Evolutionary conservation across 1,284 basidiomycete genomes (phyloP).

Genomic region (Cryptococcus sp.): DNA sequence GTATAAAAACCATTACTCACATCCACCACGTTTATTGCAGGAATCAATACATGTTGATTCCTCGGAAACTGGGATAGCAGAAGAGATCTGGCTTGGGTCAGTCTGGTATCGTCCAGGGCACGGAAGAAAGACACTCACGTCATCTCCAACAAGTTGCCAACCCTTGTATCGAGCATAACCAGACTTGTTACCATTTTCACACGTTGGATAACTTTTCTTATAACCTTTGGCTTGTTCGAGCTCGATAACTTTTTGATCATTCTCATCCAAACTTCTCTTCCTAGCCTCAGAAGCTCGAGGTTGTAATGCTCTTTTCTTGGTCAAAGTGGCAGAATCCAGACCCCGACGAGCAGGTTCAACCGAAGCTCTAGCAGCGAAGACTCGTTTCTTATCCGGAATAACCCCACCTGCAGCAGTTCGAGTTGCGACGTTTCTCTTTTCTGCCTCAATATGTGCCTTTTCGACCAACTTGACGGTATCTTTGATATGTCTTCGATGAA

Average conservation of each 20-base stretch:
- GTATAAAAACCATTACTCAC: not conserved
- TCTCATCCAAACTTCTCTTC: not conserved
- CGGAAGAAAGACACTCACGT: slow-evolving; percentile 12
- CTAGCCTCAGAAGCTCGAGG: not conserved
- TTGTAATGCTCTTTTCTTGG: not conserved
- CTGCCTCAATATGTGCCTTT: not conserved
- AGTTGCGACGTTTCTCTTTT: not conserved
- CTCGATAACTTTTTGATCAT: not conserved
- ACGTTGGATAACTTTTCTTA: slow-evolving; percentile 9
- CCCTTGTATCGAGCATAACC: slow-evolving; percentile 22
- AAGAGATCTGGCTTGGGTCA: not conserved
- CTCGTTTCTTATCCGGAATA: not conserved
- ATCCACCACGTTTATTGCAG: slow-evolving; percentile 4
- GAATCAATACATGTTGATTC: slow-evolving; percentile 15
- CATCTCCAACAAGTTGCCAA: slow-evolving; percentile 22
- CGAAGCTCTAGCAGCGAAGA: not conserved
- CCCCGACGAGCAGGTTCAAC: not conserved
- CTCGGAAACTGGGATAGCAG: slow-evolving; percentile 14
- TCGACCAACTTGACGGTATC: slow-evolving; percentile 7
- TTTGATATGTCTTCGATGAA: slow-evolving; percentile 3
- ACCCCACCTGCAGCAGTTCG: not conserved
- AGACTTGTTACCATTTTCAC: slow-evolving; percentile 6
- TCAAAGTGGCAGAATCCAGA: not conserved
- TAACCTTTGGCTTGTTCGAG: not conserved
- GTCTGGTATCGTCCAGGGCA: not conserved